Evolutionary conservation across 345 rosid species (phyloP).

Genomic region (Brassica carinata): DNA sequence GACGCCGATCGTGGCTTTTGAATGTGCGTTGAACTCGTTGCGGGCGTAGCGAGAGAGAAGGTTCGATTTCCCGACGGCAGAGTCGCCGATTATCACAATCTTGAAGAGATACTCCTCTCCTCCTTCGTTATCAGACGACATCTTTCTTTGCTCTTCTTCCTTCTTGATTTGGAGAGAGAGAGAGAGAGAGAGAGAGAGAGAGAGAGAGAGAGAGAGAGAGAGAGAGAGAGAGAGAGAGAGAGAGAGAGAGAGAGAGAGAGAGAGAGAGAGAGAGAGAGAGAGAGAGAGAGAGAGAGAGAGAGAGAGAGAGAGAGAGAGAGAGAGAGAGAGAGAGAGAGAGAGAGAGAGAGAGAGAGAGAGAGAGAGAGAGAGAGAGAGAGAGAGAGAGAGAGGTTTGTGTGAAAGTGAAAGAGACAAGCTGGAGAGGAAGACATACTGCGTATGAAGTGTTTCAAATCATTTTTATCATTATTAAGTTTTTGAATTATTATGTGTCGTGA

Average conservation of each 20-base stretch:
- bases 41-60: slow-evolving; percentile 56
- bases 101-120: slow-evolving; percentile 68
- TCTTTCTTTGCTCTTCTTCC: not conserved
- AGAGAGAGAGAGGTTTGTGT: not conserved
- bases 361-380: slow-evolving; percentile 16
- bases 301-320: slow-evolving; percentile 15
- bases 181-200: slow-evolving; percentile 2
- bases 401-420: slow-evolving; percentile 11
- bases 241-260: slow-evolving; percentile 17
- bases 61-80: slow-evolving; percentile 68
- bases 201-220: not conserved
- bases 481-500: slow-evolving; percentile 23
- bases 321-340: not conserved
- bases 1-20: slow-evolving; percentile 63
- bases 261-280: not conserved
- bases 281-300: not conserved
- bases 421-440: slow-evolving; percentile 32
- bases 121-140: slow-evolving; percentile 51
- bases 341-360: slow-evolving; percentile 7
- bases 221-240: slow-evolving; percentile 22
- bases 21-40: slow-evolving; percentile 60
- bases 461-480: not conserved
- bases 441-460: slow-evolving; percentile 18
- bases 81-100: slow-evolving; percentile 65
- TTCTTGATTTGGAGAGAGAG: slow-evolving; percentile 2